Evolutionary conservation across 352 stramenopile species (phyloP), one percentile per base, ranked within the genome.

Genomic region (Phytophthora pistaciae): DNA sequence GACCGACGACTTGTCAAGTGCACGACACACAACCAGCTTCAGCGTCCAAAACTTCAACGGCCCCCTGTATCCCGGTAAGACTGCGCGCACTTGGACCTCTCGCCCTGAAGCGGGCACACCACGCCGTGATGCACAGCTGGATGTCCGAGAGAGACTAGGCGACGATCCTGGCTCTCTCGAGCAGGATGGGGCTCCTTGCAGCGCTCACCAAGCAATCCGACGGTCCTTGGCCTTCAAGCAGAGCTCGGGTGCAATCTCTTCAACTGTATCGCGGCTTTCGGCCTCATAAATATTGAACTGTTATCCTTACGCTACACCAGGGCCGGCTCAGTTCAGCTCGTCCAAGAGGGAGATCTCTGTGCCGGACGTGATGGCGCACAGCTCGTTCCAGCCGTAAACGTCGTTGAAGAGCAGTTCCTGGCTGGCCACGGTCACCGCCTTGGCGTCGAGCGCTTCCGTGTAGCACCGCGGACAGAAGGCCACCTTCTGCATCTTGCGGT

Each of bases 261-360:
- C 50, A 68, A 62, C 27, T 69, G 21, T 36, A 20, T 54, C 27
- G 25, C 20, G 18, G 21, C 29, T 33, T 33, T 33, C 29, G 23
- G 5, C 31, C 20, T 53, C 49, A 54, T 61, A 48, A 65, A 68
- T 60, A 69, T 21, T 57, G 6, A 49, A 38, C 10, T 42, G 56
- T 42, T 25, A 4, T 20, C 16, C 13, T 33, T 59, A 49, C 27
- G 14, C 48, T 46, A 21, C 6, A 9, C 13, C 29, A 25, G 6
- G 36, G 14, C 4, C 36, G 13, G 27, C n/a, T 73, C 23, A 74
- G 21, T 74, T 74, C 11, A 77, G 44, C 1, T 78, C 70, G 49
- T 74, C 70, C 10, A 74, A 57, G 23, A 78, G 31, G 20, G 70
- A 78, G 60, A 78, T 66, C 50, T 74, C 70, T 1, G 70, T 74